Base-by-base conservation (phyloP, 2,329 filamentous ascomycete genomes). In the Ceratocystis colombiana region DNA sequence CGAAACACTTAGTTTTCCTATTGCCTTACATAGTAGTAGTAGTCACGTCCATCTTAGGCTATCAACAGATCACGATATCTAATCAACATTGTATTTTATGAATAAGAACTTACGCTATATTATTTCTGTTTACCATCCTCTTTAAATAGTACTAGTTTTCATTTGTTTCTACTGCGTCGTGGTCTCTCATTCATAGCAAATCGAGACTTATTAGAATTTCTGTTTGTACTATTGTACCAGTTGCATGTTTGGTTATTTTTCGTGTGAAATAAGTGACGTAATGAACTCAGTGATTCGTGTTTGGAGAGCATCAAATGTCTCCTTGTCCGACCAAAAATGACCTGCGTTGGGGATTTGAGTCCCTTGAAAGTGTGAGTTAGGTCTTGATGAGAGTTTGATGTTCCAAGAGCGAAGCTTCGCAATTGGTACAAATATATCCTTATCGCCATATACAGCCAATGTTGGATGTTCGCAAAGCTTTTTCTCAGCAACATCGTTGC, bases 391-490 rank as follows among this genome's bases (percentile, higher is more conserved):
- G 57, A 92, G 75, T 68, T 78, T 79, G 50, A 77, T 75, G 8
- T 79, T 78, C 92, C 92, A 96, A 0, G 78, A 76, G 10, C 82
- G 80, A 70, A 92, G 77, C 73, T 84, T 88, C 67, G 79, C 81
- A 2, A 78, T 78, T 0, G 85, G 82, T 1, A 89, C 86, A 70
- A 96, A 95, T 0, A 80, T 76, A 73, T 97, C 92, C 3, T 82
- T 78, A 63, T 87, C 84, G 1, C 92, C 93, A 72, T 86, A 96
- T 0, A 96, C 75, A 0, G 84, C 85, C 44, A 96, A 73, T 0
- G 87, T 87, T 0, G 80, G 79, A 71, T 86, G 80, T 1, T 75
- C 73, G 1, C 83, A 75, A 62, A 89, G 76, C 71, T 88, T 85
- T 64, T 76, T 75, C 66, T 86, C 82, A 1, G 79, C 77, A 25